Base-by-base conservation (phyloP, 2,329 filamentous ascomycete genomes). In the Aspergillus sp. region DNA sequence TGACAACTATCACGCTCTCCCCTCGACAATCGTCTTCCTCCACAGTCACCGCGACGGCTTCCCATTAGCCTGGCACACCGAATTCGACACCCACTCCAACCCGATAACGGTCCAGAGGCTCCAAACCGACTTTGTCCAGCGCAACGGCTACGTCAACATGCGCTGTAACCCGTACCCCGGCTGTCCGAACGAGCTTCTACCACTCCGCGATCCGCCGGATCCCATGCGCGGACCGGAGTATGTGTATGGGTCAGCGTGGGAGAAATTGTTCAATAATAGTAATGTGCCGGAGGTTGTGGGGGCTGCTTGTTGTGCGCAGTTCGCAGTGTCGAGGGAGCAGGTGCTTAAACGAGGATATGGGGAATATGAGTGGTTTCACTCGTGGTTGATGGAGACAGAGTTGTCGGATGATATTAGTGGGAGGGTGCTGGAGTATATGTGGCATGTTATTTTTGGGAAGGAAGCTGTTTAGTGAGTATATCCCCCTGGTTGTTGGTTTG, bases 251-350 rank as follows among this genome's bases (percentile, higher is more conserved):
- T 58, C 59, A 7, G 60, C 56, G 4, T 59, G 68, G 32, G 56
- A 58, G 22, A 44, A 43, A 4, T 58, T 65, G 3, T 64, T 65
- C 39, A 65, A 65, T 23, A 61, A 54, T 17, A 65, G 58, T 3
- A 41, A 66, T 19, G 64, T 80, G 1, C 79, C 79, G 0, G 64
- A 72, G 3, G 56, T 71, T 3, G 70, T 84, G 7, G 79, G 74
- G 2, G 74, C 75, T 3, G 72, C 79, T n/a, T 84, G 81, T 60
- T 84, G 81, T 62, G 79, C 80, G 13, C 82, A 85, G 62, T 85
- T 85, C 52, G 82, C 77, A 0, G 77, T 84, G 7, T 77, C 78
- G 2, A 66, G 72, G 13, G 73, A 78, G 5, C 73, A 73, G 38
- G 72, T 85, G 20, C 68, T 62, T 3, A 62, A 68, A 30, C 68